Evolutionary conservation across 345 rosid species (phyloP).

Genomic region (Lagerstroemia speciosa): DNA sequence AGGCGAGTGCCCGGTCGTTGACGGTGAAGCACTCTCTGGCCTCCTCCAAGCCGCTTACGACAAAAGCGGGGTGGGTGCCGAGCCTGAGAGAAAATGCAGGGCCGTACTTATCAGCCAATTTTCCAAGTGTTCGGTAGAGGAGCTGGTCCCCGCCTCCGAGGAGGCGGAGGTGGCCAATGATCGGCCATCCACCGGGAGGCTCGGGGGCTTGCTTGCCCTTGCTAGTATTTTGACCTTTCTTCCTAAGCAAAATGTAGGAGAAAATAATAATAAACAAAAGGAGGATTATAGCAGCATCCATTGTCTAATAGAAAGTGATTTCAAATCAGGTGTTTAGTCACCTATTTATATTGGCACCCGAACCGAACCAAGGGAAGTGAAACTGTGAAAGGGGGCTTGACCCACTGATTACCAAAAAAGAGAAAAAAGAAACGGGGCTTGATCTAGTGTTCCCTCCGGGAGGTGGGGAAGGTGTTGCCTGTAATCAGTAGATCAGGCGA

Average conservation of each 20-base stretch:
- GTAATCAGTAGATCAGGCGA: too few relatives aligned
- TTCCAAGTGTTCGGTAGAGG: slow-evolving; percentile 2
- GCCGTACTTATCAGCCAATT: slow-evolving; percentile 9
- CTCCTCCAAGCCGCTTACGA: slow-evolving; percentile 11
- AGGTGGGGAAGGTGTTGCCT: too few relatives aligned
- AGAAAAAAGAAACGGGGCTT: too few relatives aligned
- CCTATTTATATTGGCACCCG: neutral
- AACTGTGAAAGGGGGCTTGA: too few relatives aligned
- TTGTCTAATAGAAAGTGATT: neutral
- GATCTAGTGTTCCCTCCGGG: too few relatives aligned
- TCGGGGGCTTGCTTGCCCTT: slow-evolving; percentile 5
- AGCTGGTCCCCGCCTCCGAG: slow-evolving; percentile 1
- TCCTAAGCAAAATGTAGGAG: neutral
- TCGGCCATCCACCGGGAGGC: slow-evolving; percentile 9
- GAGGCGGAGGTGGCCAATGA: slow-evolving; percentile 18
- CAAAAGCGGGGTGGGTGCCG: slow-evolving; percentile 1
- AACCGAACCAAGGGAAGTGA: too few relatives aligned
- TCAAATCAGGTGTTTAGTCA: neutral
- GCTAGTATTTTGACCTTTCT: neutral
- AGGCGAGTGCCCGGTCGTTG: neutral
- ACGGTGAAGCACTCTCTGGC: slow-evolving; percentile 13
- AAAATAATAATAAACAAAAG: neutral
- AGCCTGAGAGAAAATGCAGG: slow-evolving; percentile 9
- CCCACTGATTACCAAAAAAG: too few relatives aligned
- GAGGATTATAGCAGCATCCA: neutral